These are phyloP conservation scores for Corynespora cassiicola DNA, from an alignment of 2,329 filamentous ascomycete species.

Conservation along the genomic window DNA sequence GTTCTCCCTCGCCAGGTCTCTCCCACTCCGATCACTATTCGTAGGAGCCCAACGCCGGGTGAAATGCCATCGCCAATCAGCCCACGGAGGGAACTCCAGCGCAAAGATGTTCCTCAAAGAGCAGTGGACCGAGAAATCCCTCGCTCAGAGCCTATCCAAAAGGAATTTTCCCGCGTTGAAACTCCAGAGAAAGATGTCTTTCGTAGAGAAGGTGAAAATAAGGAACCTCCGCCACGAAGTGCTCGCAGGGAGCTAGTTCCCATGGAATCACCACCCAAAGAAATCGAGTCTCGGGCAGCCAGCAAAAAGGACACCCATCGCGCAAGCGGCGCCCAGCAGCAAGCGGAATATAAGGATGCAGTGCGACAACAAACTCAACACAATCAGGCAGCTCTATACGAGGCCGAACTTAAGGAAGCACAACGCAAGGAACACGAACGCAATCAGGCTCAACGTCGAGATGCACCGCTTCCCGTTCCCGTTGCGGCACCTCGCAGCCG, in stretches of 20 bases:
- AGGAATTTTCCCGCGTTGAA: too few relatives aligned
- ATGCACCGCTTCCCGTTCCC: slow-evolving; percentile 8
- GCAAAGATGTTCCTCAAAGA: slow-evolving; percentile 20
- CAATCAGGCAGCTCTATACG: background rate
- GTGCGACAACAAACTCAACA: background rate
- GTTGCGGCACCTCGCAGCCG: slow-evolving; percentile 24
- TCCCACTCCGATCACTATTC: slow-evolving; percentile 23
- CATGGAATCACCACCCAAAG: too few relatives aligned
- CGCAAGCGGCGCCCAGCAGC: too few relatives aligned
- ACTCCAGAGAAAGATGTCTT: too few relatives aligned
- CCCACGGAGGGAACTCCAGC: slow-evolving; percentile 27
- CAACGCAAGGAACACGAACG: slow-evolving; percentile 15
- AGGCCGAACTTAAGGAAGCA: background rate
- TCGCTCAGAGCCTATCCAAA: too few relatives aligned
- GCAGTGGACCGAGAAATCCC: too few relatives aligned
- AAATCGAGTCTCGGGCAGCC: too few relatives aligned
- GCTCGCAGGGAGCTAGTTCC: too few relatives aligned
- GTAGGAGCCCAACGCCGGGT: slow-evolving; percentile 37
- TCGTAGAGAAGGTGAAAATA: too few relatives aligned
- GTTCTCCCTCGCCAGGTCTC: slow-evolving; percentile 31
- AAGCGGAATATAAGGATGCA: too few relatives aligned
- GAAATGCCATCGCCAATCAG: slow-evolving; percentile 16
- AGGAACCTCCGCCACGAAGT: too few relatives aligned
- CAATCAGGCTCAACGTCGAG: slow-evolving; percentile 9
- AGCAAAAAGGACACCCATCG: too few relatives aligned